Conservation (phyloP, 148 eudicot species). For the Pharnaceum exiguum region DNA sequence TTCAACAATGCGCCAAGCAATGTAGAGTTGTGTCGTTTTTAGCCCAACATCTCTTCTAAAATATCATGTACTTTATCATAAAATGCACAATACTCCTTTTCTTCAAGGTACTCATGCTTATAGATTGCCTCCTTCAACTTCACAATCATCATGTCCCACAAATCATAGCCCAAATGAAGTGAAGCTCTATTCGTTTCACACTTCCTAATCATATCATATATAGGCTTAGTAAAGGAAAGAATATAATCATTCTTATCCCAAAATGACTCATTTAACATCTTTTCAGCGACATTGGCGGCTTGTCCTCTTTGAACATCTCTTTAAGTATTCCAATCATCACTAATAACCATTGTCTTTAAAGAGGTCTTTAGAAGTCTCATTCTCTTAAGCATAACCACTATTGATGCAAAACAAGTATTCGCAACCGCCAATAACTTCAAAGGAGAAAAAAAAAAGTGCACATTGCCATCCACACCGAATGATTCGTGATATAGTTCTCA, state of each 20-base stretch:
- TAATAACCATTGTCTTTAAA: constrained; percentile 16
- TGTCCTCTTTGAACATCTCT: constrained; percentile 13
- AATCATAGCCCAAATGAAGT: constrained; percentile 23
- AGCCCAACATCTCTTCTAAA: constrained; percentile 14
- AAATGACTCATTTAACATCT: constrained; percentile 8
- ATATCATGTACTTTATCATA: constrained; percentile 9
- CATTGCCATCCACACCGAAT: constrained; percentile 4
- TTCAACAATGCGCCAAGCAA: constrained; percentile 24
- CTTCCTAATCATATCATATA: constrained; percentile 9
- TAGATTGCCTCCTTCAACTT: constrained; percentile 4
- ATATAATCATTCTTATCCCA: constrained; percentile 19
- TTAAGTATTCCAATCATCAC: constrained; percentile 14
- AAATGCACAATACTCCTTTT: background rate
- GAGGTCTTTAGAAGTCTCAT: constrained; percentile 1
- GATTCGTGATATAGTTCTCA: constrained; percentile 1
- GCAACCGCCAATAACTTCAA: constrained; percentile 19
- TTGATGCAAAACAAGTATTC: constrained; percentile 6
- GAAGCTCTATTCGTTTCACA: constrained; percentile 7
- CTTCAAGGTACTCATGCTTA: background rate
- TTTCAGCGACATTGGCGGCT: constrained; percentile 10
- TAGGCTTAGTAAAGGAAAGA: background rate
- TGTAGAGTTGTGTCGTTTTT: constrained; percentile 19
- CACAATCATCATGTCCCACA: constrained; percentile 17
- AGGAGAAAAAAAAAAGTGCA: constrained; percentile 7
- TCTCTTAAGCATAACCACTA: constrained; percentile 20